These are phyloP conservation scores for Eucalyptus sp. DNA, from an alignment of 345 rosid genomes.

Conservation along the genomic window DNA sequence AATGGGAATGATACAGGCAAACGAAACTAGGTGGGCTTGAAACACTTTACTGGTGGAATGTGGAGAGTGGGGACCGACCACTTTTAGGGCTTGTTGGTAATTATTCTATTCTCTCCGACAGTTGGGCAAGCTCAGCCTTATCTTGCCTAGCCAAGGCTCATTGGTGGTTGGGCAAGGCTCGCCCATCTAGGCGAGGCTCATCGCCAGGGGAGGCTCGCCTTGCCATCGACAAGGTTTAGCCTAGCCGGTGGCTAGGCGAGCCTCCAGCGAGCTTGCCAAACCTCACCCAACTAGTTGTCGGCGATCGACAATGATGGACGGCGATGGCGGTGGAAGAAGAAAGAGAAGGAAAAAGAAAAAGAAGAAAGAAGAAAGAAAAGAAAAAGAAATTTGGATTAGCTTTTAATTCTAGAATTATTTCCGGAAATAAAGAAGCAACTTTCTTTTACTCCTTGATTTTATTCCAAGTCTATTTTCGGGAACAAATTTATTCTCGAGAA, in stretches of 20 bases:
- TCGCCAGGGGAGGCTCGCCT: accelerated
- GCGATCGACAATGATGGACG: accelerated
- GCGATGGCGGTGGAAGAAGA: too few relatives aligned
- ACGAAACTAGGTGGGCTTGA: neutral
- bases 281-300: accelerated
- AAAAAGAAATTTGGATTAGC: too few relatives aligned
- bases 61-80: neutral
- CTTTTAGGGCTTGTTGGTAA: neutral
- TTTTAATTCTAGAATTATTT: too few relatives aligned
- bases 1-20: neutral
- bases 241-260: accelerated
- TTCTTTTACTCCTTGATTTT: too few relatives aligned
- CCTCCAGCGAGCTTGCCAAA: accelerated
- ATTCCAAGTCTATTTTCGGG: accelerated
- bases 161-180: too few relatives aligned
- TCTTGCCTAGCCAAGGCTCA: too few relatives aligned
- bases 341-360: too few relatives aligned
- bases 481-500: too few relatives aligned
- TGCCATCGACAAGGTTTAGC: too few relatives aligned
- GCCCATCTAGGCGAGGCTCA: accelerated
- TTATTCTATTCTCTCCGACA: accelerated
- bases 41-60: neutral
- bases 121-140: too few relatives aligned
- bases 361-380: too few relatives aligned
- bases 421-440: accelerated